Base-by-base conservation (phyloP, 345 rosid genomes). In the Firmiana major region DNA sequence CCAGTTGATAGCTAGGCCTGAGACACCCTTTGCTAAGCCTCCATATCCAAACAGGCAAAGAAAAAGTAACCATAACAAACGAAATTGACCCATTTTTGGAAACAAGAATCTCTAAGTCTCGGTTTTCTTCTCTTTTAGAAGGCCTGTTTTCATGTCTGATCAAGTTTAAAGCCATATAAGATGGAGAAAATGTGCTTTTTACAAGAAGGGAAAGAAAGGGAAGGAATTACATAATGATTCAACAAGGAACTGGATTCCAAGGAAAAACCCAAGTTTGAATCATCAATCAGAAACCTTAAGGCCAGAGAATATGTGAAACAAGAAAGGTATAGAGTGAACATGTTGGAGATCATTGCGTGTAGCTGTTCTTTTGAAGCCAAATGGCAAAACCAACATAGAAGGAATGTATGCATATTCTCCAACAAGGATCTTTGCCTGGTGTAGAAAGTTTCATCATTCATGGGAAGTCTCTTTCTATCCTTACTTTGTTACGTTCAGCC, bases 1-100 rank as follows among this genome's bases (percentile, higher is more conserved):
- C 98, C 98, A 96, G 78, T 92, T 96, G 85, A 84, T 70, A 24
- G 88, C 97, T 65, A 96, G 77, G 60, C 94, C 97, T n/a, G 34
- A 69, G 11, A 79, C 92, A 22, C 80, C 84, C 38, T 80, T 83
- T 6, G 63, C 65, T 68, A 70, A 13, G 12, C 31, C 74, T 10
- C 57, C 77, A 31, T 49, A 40, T 6, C 60, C 74, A 7, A 73
- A 0, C 67, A 82, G 55, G 43, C 77, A 55, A 38, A 87, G 21
- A 58, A 84, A 16, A 28, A 85, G 63, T 38, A 85, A 75, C 21
- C 68, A 75, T 40, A 82, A 63, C 48, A 46, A 66, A 65, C 48
- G 57, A 24, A 57, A 13, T 58, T 43, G 64, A 15, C 85, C 81
- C 91, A 86, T 90, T 7, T 17, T 34, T 22, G 54, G 63, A 12